phyloP scores from a whole-genome alignment of 805 yeast species.

The Barnettozyma sp. region DNA sequence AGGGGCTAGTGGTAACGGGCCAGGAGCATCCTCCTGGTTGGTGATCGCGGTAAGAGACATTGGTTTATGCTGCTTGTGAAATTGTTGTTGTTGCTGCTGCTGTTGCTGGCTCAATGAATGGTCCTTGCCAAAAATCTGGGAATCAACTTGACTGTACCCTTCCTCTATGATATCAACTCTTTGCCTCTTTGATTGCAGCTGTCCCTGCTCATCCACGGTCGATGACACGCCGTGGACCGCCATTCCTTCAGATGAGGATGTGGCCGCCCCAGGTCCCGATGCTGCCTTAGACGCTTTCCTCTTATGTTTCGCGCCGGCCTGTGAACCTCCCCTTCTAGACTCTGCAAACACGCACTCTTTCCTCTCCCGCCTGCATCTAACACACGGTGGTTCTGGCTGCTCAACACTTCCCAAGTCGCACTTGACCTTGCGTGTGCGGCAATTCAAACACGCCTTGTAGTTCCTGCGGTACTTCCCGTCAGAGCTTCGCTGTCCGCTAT shows the following conservation, averaged over 20 bases:
- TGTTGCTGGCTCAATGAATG: too few relatives aligned
- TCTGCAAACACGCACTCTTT: conserved; percentile 71
- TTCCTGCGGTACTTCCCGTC: conserved; percentile 47
- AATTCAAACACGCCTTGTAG: conserved; percentile 79
- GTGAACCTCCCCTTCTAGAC: conserved; percentile 44
- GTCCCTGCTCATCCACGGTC: too few relatives aligned
- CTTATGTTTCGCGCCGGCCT: conserved; percentile 2
- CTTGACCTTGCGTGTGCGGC: conserved; percentile 76
- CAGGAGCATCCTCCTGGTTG: neutral
- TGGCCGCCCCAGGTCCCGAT: conserved; percentile 17
- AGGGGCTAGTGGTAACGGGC: conserved; percentile 1
- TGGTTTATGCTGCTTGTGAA: neutral
- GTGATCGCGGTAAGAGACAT: conserved; percentile 1
- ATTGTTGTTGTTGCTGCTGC: conserved; percentile 5
- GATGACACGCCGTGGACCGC: too few relatives aligned
- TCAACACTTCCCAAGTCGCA: conserved; percentile 80
- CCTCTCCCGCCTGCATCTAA: conserved; percentile 75
- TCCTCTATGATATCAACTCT: too few relatives aligned
- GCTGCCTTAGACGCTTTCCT: conserved; percentile 7
- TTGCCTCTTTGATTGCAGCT: too few relatives aligned
- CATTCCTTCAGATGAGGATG: too few relatives aligned
- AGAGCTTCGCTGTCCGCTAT: too few relatives aligned
- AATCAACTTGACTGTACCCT: too few relatives aligned
- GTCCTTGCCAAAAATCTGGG: too few relatives aligned
- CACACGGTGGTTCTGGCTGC: conserved; percentile 80